phyloP scores from a whole-genome alignment of 2,329 filamentous ascomycete genomes.

The Calycina herbarum region DNA sequence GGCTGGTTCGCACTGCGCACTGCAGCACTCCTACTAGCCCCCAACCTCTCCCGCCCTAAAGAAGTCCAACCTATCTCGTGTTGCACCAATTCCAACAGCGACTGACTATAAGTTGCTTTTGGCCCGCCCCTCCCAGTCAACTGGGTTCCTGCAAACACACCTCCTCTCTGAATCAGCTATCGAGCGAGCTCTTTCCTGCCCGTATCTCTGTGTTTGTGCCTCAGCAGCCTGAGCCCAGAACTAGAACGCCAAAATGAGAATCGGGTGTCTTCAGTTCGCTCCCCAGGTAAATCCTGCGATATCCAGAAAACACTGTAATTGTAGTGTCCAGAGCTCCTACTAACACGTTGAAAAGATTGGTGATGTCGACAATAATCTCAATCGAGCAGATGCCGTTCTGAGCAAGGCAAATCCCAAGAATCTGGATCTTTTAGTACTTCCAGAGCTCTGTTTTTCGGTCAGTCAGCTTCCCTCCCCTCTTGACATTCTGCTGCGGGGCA shows the following conservation, averaged over 20 bases:
- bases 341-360: conserved; percentile 52
- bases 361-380: conserved; percentile 68
- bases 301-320: neutral
- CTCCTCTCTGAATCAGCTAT: neutral
- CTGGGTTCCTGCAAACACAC: neutral
- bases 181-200: neutral
- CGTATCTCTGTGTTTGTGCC: neutral
- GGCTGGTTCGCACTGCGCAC: neutral
- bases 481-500: neutral
- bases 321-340: neutral
- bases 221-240: neutral
- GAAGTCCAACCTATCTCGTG: neutral
- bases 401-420: conserved; percentile 49
- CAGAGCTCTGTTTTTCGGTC: conserved; percentile 54
- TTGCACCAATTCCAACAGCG: neutral
- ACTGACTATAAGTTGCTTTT: conserved; percentile 13
- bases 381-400: conserved; percentile 64
- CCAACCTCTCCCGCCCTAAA: neutral
- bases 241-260: conserved; percentile 52
- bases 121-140: conserved; percentile 7
- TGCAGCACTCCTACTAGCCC: neutral
- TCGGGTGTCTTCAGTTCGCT: conserved; percentile 71
- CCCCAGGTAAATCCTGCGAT: conserved; percentile 49
- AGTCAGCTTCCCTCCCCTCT: neutral
- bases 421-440: conserved; percentile 72